A percentile compares a stretch with the other conserved stretches of the same genome.
These are phyloP conservation scores for Ottelia alismoides DNA, from an alignment of 106 monocot species.

Conservation along the genomic window DNA sequence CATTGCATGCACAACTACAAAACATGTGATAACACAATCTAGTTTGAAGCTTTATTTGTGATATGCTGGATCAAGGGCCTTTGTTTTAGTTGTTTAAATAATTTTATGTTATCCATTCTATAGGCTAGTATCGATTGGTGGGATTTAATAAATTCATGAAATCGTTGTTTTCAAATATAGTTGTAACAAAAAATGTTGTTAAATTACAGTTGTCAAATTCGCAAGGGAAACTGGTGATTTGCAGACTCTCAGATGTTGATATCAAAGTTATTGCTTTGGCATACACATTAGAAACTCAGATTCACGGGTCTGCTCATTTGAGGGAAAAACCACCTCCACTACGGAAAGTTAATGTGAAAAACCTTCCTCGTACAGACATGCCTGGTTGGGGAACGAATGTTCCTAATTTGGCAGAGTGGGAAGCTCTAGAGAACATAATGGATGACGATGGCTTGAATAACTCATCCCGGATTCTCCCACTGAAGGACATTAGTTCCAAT, in stretches of 20 bases:
- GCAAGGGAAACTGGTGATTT: constrained; percentile 89
- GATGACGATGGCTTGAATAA: constrained; percentile 18
- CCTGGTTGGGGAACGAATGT: constrained; percentile 97
- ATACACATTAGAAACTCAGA: constrained; percentile 76
- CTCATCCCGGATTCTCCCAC: constrained; percentile 55
- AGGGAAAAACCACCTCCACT: constrained; percentile 63
- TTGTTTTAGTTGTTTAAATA: no score
- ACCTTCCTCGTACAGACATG: constrained; percentile 44
- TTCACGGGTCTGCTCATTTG: constrained; percentile 69
- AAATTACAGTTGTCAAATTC: constrained; percentile 66
- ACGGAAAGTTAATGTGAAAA: constrained; percentile 49
- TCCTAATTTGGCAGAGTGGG: constrained; percentile 84
- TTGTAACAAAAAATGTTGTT: no score
- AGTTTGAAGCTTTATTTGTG: no score
- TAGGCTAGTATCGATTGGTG: no score
- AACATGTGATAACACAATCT: no score
- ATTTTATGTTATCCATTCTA: no score
- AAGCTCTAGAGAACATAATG: constrained; percentile 52
- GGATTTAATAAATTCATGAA: no score
- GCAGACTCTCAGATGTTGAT: constrained; percentile 93
- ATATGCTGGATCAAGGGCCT: no score
- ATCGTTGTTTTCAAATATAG: no score
- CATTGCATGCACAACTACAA: no score
- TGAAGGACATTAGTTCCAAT: constrained; percentile 54
- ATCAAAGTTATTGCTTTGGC: constrained; percentile 83